These are phyloP conservation scores for Skeletonema potamos DNA, from an alignment of 108 stramenopile genomes.

Conservation along the genomic window DNA sequence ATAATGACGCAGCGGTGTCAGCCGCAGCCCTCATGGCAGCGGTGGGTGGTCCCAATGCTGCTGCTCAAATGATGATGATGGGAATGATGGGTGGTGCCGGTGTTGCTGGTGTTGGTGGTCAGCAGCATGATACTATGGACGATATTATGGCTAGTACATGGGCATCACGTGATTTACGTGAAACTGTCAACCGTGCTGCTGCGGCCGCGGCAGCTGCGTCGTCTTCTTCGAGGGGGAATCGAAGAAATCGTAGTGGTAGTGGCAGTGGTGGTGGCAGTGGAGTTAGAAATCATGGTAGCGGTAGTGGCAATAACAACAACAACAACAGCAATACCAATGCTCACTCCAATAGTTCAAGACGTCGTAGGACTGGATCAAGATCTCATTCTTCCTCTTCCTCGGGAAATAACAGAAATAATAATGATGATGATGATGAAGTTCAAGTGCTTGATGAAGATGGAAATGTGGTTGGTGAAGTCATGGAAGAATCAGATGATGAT, in stretches of 20 bases:
- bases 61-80: conserved; percentile 21
- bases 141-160: conserved; percentile 36
- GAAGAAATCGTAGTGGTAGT: background rate
- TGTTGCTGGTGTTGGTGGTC: conserved; percentile 1
- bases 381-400: background rate
- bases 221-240: background rate
- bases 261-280: background rate
- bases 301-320: background rate
- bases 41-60: conserved; percentile 18
- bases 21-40: conserved; percentile 34
- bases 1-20: background rate
- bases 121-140: conserved; percentile 10
- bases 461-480: conserved; percentile 7
- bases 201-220: background rate
- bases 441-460: conserved; percentile 11
- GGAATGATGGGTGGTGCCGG: conserved; percentile 22
- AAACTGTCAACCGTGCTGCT: conserved; percentile 55
- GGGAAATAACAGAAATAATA: background rate
- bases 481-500: conserved; percentile 24
- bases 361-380: background rate
- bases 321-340: no score
- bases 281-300: background rate
- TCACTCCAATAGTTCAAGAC: background rate
- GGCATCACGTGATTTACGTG: conserved; percentile 29
- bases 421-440: conserved; percentile 26